phyloP scores from a whole-genome alignment of 306 rosid species.

The Rosa multiflora region DNA sequence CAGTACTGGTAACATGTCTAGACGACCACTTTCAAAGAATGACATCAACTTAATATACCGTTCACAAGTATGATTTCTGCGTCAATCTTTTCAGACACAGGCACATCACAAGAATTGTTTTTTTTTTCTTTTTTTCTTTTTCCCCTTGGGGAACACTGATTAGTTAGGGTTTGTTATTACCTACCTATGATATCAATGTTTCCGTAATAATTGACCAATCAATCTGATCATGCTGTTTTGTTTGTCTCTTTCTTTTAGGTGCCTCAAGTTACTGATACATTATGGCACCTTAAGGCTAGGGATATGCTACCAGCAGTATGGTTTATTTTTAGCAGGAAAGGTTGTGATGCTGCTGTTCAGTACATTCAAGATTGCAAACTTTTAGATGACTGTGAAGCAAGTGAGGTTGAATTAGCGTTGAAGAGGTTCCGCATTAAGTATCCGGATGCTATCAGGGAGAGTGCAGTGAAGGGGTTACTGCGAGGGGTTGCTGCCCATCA shows the following conservation, averaged over 20 bases:
- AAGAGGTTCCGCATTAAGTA: slow-evolving; percentile 80
- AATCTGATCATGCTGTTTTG: slow-evolving; percentile 16
- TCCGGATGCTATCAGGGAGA: slow-evolving; percentile 94
- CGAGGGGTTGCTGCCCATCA: slow-evolving; percentile 97
- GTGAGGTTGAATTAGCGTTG: slow-evolving; percentile 87
- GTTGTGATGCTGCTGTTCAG: slow-evolving; percentile 94
- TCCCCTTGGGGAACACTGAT: neutral
- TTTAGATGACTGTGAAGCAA: slow-evolving; percentile 75
- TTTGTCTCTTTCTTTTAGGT: slow-evolving; percentile 47
- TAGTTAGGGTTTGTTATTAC: slow-evolving; percentile 12
- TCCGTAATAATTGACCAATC: slow-evolving; percentile 1
- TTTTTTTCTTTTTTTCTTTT: neutral
- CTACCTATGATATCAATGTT: slow-evolving; percentile 12
- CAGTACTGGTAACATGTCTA: slow-evolving; percentile 45
- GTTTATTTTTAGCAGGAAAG: slow-evolving; percentile 99
- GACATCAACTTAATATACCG: slow-evolving; percentile 78
- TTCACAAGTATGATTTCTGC: slow-evolving; percentile 61
- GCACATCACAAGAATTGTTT: neutral
- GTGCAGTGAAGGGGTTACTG: slow-evolving; percentile 74
- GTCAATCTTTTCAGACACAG: slow-evolving; percentile 23
- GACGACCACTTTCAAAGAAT: slow-evolving; percentile 81
- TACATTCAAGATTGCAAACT: slow-evolving; percentile 75
- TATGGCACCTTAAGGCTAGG: slow-evolving; percentile 76
- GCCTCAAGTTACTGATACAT: slow-evolving; percentile 83
- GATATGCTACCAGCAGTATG: slow-evolving; percentile 96